Evolutionary conservation across 129 eudicot genomes (phyloP).

Genomic region (Oenanthe sinensis): DNA sequence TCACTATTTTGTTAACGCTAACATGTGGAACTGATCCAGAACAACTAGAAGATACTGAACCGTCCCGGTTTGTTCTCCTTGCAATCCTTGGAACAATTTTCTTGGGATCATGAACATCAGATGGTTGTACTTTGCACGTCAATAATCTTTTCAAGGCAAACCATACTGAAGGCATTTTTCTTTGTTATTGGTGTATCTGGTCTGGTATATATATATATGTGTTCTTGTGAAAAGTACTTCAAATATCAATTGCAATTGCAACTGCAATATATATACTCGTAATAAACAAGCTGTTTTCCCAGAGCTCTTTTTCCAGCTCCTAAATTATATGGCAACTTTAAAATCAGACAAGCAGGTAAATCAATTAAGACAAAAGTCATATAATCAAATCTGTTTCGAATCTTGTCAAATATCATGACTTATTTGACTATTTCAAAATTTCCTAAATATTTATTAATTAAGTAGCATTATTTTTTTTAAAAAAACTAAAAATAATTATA

Average conservation of each 20-base stretch:
- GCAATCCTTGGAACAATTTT: conserved; percentile 28
- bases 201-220: too few species aligned
- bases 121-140: conserved; percentile 58
- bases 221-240: too few species aligned
- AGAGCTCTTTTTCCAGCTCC: not conserved
- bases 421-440: too few species aligned
- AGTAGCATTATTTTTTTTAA: too few species aligned
- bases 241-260: too few species aligned
- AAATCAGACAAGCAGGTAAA: not conserved
- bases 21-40: conserved; percentile 72
- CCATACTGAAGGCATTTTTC: conserved; percentile 79
- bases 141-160: conserved; percentile 54
- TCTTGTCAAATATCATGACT: too few species aligned
- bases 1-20: conserved; percentile 56
- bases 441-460: too few species aligned
- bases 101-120: conserved; percentile 63
- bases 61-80: conserved; percentile 1
- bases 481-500: too few species aligned
- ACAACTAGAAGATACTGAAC: conserved; percentile 35
- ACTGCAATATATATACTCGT: too few species aligned
- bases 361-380: not conserved
- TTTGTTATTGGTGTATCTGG: not conserved
- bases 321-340: not conserved
- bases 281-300: too few species aligned
- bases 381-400: too few species aligned